Percentiles rank a stretch among this genome's conserved stretches.
Evolutionary conservation across 2,329 filamentous ascomycete species (phyloP).

Genomic region (Epichloe hybrida): DNA sequence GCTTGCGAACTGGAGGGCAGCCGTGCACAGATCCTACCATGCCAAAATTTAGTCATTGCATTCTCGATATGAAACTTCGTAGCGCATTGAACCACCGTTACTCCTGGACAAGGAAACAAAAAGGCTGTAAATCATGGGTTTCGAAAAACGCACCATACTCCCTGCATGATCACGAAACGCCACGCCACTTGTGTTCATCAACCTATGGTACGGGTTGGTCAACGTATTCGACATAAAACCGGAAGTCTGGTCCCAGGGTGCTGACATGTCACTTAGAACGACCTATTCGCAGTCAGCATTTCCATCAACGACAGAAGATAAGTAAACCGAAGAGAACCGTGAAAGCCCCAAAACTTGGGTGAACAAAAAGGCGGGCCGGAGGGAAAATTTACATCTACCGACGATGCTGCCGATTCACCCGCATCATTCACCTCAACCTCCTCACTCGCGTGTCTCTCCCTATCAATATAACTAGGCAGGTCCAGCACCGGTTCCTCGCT

Average conservation of each 20-base stretch:
- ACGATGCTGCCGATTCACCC: slow-evolving; percentile 9
- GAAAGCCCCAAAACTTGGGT: no score
- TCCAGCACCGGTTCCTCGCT: slow-evolving; percentile 17
- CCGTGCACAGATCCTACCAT: slow-evolving; percentile 69
- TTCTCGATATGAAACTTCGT: no score
- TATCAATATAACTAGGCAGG: slow-evolving; percentile 51
- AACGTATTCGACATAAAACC: slow-evolving; percentile 76
- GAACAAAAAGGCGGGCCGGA: no score
- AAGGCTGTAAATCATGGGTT: no score
- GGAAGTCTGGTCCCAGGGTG: slow-evolving; percentile 73
- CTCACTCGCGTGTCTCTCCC: slow-evolving; percentile 34
- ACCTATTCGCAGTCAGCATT: slow-evolving; percentile 32
- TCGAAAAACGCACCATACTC: slow-evolving; percentile 62
- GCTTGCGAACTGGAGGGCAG: slow-evolving; percentile 72
- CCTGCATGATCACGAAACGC: slow-evolving; percentile 76
- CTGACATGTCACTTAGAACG: slow-evolving; percentile 98
- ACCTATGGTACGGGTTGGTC: slow-evolving; percentile 92
- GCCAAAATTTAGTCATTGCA: no score
- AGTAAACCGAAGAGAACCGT: not conserved
- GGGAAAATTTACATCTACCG: slow-evolving; percentile 49
- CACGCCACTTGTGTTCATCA: slow-evolving; percentile 97
- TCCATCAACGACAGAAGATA: not conserved
- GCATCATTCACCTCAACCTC: slow-evolving; percentile 13
- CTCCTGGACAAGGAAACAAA: no score
- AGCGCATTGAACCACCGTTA: no score